These are phyloP conservation scores for Nidula niveotomentosa DNA, from an alignment of 1,284 basidiomycete genomes.

Conservation along the genomic window DNA sequence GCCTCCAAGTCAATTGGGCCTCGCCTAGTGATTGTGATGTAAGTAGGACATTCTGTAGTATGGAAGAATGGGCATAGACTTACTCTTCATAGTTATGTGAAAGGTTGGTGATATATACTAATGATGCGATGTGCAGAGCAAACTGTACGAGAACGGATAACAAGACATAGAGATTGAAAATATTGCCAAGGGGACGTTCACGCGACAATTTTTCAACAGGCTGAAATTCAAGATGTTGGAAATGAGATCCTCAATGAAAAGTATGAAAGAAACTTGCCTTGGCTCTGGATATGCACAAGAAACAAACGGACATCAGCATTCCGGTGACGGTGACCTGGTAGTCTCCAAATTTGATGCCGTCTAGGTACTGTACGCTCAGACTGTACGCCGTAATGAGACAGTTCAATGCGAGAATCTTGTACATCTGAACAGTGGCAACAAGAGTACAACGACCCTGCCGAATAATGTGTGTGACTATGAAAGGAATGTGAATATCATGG, in stretches of 20 bases:
- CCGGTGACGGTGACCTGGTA: constrained; percentile 93
- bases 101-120: constrained; percentile 90
- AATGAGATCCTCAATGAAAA: not conserved
- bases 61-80: constrained; percentile 33
- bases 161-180: constrained; percentile 94
- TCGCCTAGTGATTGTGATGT: constrained; percentile 41
- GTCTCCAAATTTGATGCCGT: constrained; percentile 98
- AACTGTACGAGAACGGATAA: constrained; percentile 91
- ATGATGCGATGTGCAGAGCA: constrained; percentile 83
- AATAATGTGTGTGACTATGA: constrained; percentile 88
- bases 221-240: constrained; percentile 31
- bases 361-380: constrained; percentile 92
- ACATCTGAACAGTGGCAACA: constrained; percentile 98
- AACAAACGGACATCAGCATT: constrained; percentile 96
- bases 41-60: constrained; percentile 3
- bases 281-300: constrained; percentile 95
- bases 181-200: constrained; percentile 90
- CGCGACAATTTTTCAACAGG: constrained; percentile 90
- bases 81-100: constrained; percentile 80
- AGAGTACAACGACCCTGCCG: constrained; percentile 96
- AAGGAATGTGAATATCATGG: constrained; percentile 6
- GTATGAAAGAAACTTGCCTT: constrained; percentile 56
- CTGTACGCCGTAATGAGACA: constrained; percentile 96
- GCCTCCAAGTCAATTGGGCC: constrained; percentile 89
- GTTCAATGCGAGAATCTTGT: constrained; percentile 96